Evolutionary conservation across 805 yeast genomes (phyloP), one percentile per base, ranked within the genome.

Genomic region (Groenewaldozyma tartarivorans): DNA sequence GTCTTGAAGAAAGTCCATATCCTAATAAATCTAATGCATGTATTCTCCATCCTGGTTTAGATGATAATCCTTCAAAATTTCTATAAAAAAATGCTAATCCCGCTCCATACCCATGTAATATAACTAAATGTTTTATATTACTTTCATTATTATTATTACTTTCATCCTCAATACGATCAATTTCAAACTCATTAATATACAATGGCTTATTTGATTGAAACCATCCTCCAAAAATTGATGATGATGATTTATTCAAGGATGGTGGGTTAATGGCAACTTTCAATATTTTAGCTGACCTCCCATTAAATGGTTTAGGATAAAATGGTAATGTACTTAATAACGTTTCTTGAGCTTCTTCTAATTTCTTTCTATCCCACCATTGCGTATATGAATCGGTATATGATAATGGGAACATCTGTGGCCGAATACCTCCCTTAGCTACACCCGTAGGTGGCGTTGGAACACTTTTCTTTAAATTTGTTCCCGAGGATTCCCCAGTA

Each of bases 41-140:
- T 35, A 88, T 67, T 41, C 79, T 72, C 82, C 92, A 82, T 32
- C 60, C 64, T 2, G 62, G 58, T 5, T 53, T 41, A 2, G 53
- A 33, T 4, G 59, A 56, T 37, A 81, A 58, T 0, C 60, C 66
- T 35, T 71, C 73, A 48, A 84, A 74, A 54, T 84, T 90, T 46
- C 80, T 74, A 53, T 79, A 73, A 51, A 77, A 90, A 41, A 86
- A 77, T 20, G 94, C 90, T 11, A 87, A 72, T 1, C 94, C 84
- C 0, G 97, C 95, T 1, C 95, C 96, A 55, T 86, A 87, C 0
- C 98, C 98, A 60, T 90, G 98, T 3, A 92, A 62, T 46, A 90
- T 60, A 2, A 92, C 85, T 19, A 87, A 59, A 42, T 59, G 80
- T 73, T 48, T 67, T 73, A 49, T 68, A 17, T 44, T 33, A 5